A percentile compares a stretch with the other conserved stretches of the same genome.
Evolutionary conservation across 768 basidiomycete genomes (phyloP).

Genomic region (Trametes sanguinea): DNA sequence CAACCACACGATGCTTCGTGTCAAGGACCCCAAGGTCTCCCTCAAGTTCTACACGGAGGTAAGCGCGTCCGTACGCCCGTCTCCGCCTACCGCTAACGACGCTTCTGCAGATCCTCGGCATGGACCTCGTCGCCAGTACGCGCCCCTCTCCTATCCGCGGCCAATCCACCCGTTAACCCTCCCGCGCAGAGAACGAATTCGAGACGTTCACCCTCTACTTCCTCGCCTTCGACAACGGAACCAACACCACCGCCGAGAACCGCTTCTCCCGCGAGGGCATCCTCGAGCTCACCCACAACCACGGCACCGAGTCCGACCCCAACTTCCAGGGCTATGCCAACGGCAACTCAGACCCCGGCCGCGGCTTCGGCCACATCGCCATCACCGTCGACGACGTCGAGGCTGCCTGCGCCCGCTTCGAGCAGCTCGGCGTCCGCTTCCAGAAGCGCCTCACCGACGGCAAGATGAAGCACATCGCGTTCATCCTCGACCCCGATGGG

Average conservation of each 20-base stretch:
- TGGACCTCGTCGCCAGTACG: slow-evolving; percentile 34
- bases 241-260: slow-evolving; percentile 21
- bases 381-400: slow-evolving; percentile 83
- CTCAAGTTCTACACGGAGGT: slow-evolving; percentile 80
- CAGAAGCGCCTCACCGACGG: slow-evolving; percentile 88
- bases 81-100: background rate
- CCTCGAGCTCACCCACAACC: slow-evolving; percentile 86
- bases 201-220: slow-evolving; percentile 79
- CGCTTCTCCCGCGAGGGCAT: slow-evolving; percentile 38
- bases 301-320: slow-evolving; percentile 83
- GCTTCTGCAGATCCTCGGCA: slow-evolving; percentile 32
- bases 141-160: background rate
- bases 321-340: slow-evolving; percentile 79
- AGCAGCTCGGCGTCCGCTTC: slow-evolving; percentile 76
- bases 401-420: slow-evolving; percentile 81
- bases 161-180: background rate
- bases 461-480: slow-evolving; percentile 83
- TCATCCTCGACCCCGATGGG: slow-evolving; percentile 86
- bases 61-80: slow-evolving; percentile 20
- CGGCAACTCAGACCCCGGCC: slow-evolving; percentile 84
- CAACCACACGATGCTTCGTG: slow-evolving; percentile 87
- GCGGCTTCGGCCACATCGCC: slow-evolving; percentile 87
- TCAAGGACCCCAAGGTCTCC: slow-evolving; percentile 85
- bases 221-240: slow-evolving; percentile 71
- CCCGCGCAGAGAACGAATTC: slow-evolving; percentile 51